Evolutionary conservation across 176 grass and related monocot species (phyloP).

Genomic region (Musa schizocarpa): DNA sequence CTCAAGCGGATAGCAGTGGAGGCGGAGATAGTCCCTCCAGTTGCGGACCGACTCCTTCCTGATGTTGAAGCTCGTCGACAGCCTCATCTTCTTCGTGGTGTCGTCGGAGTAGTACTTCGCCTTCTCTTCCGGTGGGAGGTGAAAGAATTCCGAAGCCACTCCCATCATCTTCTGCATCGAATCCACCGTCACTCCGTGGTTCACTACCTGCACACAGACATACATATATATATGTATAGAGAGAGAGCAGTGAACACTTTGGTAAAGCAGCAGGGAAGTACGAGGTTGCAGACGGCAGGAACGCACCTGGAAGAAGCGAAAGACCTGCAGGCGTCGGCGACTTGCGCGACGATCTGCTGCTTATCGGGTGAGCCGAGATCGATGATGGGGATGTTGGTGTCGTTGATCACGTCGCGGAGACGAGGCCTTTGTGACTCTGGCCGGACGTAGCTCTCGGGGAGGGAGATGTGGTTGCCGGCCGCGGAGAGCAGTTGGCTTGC

Average conservation of each 20-base stretch:
- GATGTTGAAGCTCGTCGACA: slow-evolving; percentile 7
- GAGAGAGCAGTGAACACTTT: no score
- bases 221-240: no score
- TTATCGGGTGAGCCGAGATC: neutral
- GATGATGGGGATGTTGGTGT: neutral
- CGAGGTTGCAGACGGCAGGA: no score
- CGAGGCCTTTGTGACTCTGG: neutral
- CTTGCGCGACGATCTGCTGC: no score
- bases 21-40: slow-evolving; percentile 1
- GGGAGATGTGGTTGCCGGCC: neutral
- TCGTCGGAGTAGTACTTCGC: neutral
- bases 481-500: neutral
- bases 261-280: no score
- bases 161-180: neutral
- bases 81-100: neutral
- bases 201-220: no score
- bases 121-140: neutral
- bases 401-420: neutral
- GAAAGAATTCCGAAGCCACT: neutral
- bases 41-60: neutral
- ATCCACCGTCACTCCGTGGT: no score
- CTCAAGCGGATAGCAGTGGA: slow-evolving; percentile 9
- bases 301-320: no score
- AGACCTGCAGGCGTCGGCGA: no score
- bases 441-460: neutral